These are phyloP conservation scores for Vicia villosa DNA, from an alignment of 306 rosid species.

Conservation along the genomic window DNA sequence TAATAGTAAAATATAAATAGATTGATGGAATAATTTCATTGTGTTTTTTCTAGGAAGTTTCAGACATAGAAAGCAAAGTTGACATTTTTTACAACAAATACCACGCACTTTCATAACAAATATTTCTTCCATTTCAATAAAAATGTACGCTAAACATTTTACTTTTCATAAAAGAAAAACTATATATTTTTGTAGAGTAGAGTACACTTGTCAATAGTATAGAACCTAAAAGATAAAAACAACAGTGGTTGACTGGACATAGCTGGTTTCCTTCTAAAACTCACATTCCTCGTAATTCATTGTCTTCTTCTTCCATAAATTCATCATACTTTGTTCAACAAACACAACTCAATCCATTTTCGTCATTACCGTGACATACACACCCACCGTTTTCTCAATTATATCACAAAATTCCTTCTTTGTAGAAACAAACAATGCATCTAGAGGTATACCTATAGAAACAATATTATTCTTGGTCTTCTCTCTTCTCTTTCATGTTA, in stretches of 20 bases:
- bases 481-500: slow-evolving; percentile 3
- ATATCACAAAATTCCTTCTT: slow-evolving; percentile 12
- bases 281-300: slow-evolving; percentile 9
- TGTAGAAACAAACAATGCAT: slow-evolving; percentile 41
- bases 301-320: slow-evolving; percentile 22
- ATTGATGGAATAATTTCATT: not conserved
- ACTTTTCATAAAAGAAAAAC: too few species aligned
- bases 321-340: slow-evolving; percentile 19
- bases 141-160: too few species aligned
- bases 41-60: not conserved
- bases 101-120: too few species aligned
- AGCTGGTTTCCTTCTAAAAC: slow-evolving; percentile 20
- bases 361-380: slow-evolving; percentile 32
- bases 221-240: not conserved
- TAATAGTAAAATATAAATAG: not conserved
- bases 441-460: slow-evolving; percentile 32
- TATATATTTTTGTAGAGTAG: not conserved
- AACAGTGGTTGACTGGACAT: slow-evolving; percentile 40
- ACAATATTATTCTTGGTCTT: slow-evolving; percentile 21
- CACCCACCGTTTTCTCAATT: not conserved
- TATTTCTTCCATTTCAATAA: too few species aligned
- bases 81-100: too few species aligned
- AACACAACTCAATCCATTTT: slow-evolving; percentile 11
- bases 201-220: slow-evolving; percentile 3
- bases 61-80: not conserved